Percentiles rank a stretch among this genome's conserved stretches.
Conservation (phyloP, 139 green algal species). For the Zygnema cylindricum region DNA sequence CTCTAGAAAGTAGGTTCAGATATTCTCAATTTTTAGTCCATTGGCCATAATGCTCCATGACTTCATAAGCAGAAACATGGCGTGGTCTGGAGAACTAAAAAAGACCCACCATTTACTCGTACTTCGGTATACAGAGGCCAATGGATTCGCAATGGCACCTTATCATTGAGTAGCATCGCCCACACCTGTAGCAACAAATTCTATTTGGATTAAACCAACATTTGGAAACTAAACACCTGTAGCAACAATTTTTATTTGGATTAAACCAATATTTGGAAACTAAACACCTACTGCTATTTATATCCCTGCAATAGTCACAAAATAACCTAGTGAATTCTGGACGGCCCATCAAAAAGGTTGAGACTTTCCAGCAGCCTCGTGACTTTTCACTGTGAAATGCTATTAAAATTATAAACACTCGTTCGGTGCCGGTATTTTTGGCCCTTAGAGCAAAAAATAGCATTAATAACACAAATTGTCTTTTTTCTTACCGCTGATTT, state of each 20-base stretch:
- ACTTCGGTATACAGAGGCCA: slow-evolving; percentile 54
- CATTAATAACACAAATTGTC: too few relatives aligned
- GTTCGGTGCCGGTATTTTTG: too few relatives aligned
- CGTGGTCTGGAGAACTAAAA: background rate
- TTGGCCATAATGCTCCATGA: background rate
- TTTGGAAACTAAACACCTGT: background rate
- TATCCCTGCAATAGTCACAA: background rate
- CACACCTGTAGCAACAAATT: slow-evolving; percentile 35
- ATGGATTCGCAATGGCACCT: slow-evolving; percentile 36
- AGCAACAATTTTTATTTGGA: background rate
- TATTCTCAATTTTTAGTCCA: background rate
- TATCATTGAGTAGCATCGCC: slow-evolving; percentile 46
- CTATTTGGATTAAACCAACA: background rate
- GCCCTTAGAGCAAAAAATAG: too few relatives aligned
- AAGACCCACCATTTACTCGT: slow-evolving; percentile 43
- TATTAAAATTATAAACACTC: too few relatives aligned
- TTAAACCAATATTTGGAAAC: background rate
- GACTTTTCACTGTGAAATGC: too few relatives aligned
- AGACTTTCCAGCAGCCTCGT: too few relatives aligned
- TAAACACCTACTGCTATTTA: background rate
- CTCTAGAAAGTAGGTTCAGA: background rate
- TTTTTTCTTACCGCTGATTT: too few relatives aligned
- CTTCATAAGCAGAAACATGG: background rate
- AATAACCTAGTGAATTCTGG: background rate
- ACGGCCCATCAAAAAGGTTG: too few relatives aligned